Evolutionary conservation across 2,329 filamentous ascomycete genomes (phyloP).

Genomic region (Plenodomus biglobosus): DNA sequence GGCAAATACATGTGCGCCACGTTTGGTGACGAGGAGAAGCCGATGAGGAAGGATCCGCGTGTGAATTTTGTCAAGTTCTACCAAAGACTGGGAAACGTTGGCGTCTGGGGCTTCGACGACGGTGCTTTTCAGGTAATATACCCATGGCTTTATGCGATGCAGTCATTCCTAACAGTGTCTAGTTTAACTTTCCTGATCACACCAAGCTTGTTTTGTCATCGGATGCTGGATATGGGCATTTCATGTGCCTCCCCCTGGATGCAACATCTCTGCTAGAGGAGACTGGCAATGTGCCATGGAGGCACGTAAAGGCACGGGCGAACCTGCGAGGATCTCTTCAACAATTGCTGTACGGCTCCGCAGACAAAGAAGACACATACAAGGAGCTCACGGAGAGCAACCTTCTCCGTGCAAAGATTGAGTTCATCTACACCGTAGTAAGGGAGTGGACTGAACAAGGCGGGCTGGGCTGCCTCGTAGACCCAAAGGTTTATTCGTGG

Average conservation of each 20-base stretch:
- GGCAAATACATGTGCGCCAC: slow-evolving; percentile 66
- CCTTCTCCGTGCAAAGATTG: slow-evolving; percentile 71
- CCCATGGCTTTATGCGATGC: background rate
- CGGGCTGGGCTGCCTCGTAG: slow-evolving; percentile 60
- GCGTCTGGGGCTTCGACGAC: slow-evolving; percentile 79
- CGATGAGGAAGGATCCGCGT: slow-evolving; percentile 50
- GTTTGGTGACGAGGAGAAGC: slow-evolving; percentile 49
- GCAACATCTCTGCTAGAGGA: slow-evolving; percentile 66
- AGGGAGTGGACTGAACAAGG: slow-evolving; percentile 71
- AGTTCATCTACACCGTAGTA: slow-evolving; percentile 69
- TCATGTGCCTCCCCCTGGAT: slow-evolving; percentile 73
- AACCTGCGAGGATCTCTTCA: slow-evolving; percentile 72
- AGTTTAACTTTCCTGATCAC: slow-evolving; percentile 88
- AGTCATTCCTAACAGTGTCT: slow-evolving; percentile 6
- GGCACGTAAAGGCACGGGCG: slow-evolving; percentile 68
- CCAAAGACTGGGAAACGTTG: slow-evolving; percentile 77
- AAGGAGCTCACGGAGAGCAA: slow-evolving; percentile 67
- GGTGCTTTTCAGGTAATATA: slow-evolving; percentile 69
- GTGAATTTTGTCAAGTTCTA: slow-evolving; percentile 72
- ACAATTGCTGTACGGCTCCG: slow-evolving; percentile 66
- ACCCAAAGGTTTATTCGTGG: slow-evolving; percentile 47
- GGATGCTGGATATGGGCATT: slow-evolving; percentile 73
- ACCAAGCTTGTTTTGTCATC: slow-evolving; percentile 80
- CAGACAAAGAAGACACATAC: slow-evolving; percentile 52
- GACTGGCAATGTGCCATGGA: slow-evolving; percentile 63